These are phyloP conservation scores for Dalbergia cultrata DNA, from an alignment of 306 rosid species.

Conservation along the genomic window DNA sequence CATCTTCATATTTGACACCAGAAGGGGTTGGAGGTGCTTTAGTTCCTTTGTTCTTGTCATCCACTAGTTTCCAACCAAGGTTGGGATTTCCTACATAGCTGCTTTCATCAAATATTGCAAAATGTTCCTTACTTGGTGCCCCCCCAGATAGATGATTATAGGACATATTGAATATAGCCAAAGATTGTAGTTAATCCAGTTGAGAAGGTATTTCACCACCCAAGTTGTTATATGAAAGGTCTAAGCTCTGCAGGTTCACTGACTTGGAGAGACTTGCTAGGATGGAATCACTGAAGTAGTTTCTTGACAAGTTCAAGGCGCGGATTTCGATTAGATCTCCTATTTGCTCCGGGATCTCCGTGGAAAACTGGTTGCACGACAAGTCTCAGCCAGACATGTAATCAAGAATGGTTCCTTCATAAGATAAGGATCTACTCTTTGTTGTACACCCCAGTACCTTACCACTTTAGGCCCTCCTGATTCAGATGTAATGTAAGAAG, in stretches of 20 bases:
- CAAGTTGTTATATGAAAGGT: too few species aligned
- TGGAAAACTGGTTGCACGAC: background rate
- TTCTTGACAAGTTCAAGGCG: slow-evolving; percentile 37
- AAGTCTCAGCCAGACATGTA: slow-evolving; percentile 33
- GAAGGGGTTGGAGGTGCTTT: background rate
- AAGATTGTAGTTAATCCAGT: background rate
- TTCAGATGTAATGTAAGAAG: slow-evolving; percentile 12
- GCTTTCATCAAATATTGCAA: background rate
- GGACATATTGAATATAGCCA: slow-evolving; percentile 31
- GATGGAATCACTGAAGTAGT: background rate
- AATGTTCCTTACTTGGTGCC: background rate
- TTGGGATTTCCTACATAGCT: slow-evolving; percentile 15
- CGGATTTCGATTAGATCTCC: background rate
- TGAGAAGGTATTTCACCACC: too few species aligned
- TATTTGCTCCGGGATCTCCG: background rate
- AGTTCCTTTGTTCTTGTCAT: background rate
- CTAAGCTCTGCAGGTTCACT: accelerated
- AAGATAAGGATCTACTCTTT: slow-evolving; percentile 5
- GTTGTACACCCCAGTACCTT: slow-evolving; percentile 21
- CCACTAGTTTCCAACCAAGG: slow-evolving; percentile 2
- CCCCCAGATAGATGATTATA: slow-evolving; percentile 7
- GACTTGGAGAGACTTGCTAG: slow-evolving; percentile 13
- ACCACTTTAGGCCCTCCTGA: slow-evolving; percentile 15
- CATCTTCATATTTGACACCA: background rate
- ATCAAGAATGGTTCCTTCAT: slow-evolving; percentile 2